A percentile compares a stretch with the other conserved stretches of the same genome.
phyloP scores from a whole-genome alignment of 768 basidiomycete species.

The Gloeostereum incarnatum region DNA sequence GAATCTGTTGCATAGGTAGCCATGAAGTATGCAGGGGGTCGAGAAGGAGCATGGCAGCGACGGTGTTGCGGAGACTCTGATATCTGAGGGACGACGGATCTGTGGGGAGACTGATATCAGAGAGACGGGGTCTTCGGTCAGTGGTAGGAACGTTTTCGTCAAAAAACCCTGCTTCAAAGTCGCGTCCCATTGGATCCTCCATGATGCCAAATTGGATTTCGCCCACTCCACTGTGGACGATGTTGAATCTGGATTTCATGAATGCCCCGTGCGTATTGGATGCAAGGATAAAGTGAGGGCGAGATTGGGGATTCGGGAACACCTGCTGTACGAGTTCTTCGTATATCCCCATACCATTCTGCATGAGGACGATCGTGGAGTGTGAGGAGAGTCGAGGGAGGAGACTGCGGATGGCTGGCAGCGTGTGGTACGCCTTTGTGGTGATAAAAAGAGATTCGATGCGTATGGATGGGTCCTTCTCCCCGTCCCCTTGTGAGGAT shows the following conservation, averaged over 20 bases:
- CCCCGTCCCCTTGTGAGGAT: background rate
- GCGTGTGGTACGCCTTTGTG: conserved; percentile 65
- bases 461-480: conserved; percentile 9
- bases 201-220: conserved; percentile 72
- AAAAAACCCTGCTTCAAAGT: conserved; percentile 50
- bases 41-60: conserved; percentile 51
- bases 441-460: conserved; percentile 81
- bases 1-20: conserved; percentile 56
- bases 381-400: conserved; percentile 50
- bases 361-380: conserved; percentile 85
- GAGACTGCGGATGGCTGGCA: conserved; percentile 47
- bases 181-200: conserved; percentile 51
- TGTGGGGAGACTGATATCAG: conserved; percentile 35
- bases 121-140: conserved; percentile 36
- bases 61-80: conserved; percentile 54
- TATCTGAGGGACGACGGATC: conserved; percentile 36
- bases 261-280: conserved; percentile 78
- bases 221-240: conserved; percentile 66
- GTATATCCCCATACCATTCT: conserved; percentile 92
- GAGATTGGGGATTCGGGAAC: conserved; percentile 62
- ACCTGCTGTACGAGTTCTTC: conserved; percentile 59
- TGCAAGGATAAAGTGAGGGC: conserved; percentile 83
- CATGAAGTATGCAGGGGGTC: conserved; percentile 52
- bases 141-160: conserved; percentile 20
- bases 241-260: conserved; percentile 37